These are phyloP conservation scores for Centella asiatica DNA, from an alignment of 129 eudicot genomes.

Conservation along the genomic window DNA sequence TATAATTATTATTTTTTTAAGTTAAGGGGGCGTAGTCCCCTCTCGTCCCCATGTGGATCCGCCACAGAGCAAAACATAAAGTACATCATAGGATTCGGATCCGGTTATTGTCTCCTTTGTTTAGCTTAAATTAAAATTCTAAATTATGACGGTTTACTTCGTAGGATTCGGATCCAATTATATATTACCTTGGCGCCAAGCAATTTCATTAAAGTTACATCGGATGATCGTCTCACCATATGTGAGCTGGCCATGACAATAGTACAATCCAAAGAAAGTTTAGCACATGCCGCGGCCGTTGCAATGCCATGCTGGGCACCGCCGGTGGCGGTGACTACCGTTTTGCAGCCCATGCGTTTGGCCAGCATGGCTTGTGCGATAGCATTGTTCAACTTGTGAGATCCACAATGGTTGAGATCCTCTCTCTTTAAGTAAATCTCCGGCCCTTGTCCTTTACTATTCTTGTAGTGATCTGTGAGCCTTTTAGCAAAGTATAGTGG, in stretches of 20 bases:
- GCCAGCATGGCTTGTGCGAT: slow-evolving; percentile 63
- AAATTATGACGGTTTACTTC: too few species aligned
- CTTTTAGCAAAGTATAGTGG: slow-evolving; percentile 52
- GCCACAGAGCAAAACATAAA: too few species aligned
- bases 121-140: too few species aligned
- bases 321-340: slow-evolving; percentile 45
- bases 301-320: slow-evolving; percentile 61
- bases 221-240: slow-evolving; percentile 37
- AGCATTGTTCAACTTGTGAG: slow-evolving; percentile 62
- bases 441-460: slow-evolving; percentile 43
- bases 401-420: slow-evolving; percentile 60
- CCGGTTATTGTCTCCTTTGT: too few species aligned
- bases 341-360: slow-evolving; percentile 44
- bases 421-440: slow-evolving; percentile 71
- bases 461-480: slow-evolving; percentile 54
- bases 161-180: too few species aligned
- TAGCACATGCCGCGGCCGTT: slow-evolving; percentile 56
- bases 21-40: too few species aligned
- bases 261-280: slow-evolving; percentile 43
- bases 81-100: too few species aligned
- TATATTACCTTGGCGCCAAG: slow-evolving; percentile 48
- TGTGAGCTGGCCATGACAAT: slow-evolving; percentile 38
- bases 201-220: slow-evolving; percentile 36
- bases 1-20: too few species aligned
- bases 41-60: too few species aligned